Evolutionary conservation across 805 yeast genomes (phyloP).

Genomic region (Starmera dryadoides): DNA sequence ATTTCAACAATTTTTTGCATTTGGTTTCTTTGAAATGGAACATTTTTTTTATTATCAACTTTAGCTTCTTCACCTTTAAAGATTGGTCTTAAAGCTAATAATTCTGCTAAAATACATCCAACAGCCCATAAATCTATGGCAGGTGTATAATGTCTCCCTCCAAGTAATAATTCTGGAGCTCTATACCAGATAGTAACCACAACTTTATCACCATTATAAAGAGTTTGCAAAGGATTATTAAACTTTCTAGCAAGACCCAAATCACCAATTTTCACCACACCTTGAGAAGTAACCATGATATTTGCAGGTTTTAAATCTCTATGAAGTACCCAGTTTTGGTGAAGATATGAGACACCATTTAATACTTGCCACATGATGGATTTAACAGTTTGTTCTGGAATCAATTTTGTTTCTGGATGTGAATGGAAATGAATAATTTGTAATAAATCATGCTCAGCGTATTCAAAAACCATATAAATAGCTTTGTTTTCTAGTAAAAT

Average conservation of each 20-base stretch:
- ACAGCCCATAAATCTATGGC: conserved; percentile 94
- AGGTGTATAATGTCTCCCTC: conserved; percentile 88
- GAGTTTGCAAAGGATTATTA: conserved; percentile 77
- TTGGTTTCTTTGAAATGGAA: conserved; percentile 93
- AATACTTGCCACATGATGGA: conserved; percentile 89
- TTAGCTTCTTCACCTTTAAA: conserved; percentile 98
- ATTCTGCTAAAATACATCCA: conserved; percentile 90
- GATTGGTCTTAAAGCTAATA: conserved; percentile 81
- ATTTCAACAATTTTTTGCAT: conserved; percentile 85
- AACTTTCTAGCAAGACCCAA: conserved; percentile 86
- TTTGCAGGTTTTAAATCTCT: conserved; percentile 97
- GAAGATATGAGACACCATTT: conserved; percentile 85
- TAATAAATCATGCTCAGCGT: conserved; percentile 89
- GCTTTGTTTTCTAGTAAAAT: conserved; percentile 81
- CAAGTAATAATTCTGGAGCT: conserved; percentile 86
- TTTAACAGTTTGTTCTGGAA: conserved; percentile 73
- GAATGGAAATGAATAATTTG: conserved; percentile 94
- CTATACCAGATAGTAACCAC: conserved; percentile 97
- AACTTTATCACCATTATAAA: conserved; percentile 89
- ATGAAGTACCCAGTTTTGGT: conserved; percentile 94
- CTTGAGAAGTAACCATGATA: conserved; percentile 87
- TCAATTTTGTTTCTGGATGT: conserved; percentile 75
- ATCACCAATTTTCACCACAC: conserved; percentile 94
- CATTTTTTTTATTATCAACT: conserved; percentile 85
- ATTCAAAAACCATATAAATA: conserved; percentile 93